Base-by-base conservation (phyloP, 768 basidiomycete genomes). In the Boletus pseudo-olivaceus region DNA sequence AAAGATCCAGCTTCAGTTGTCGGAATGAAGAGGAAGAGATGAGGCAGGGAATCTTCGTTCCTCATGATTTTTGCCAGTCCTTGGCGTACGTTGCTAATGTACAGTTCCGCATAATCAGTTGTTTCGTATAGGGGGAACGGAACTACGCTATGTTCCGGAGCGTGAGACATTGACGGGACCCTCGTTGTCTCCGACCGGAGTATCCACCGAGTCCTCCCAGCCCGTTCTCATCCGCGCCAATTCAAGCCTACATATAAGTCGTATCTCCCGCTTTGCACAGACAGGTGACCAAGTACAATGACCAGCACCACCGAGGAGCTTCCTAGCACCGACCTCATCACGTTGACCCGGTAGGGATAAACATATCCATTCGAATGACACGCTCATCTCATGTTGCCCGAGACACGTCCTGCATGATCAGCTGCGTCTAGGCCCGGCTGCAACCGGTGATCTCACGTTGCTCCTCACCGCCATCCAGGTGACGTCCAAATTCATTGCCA, bases 401-500 rank as follows among this genome's bases (percentile, higher is more conserved):
- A 93, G 92, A 53, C 93, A 97, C 78, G 90, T 98, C 69, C 81
- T 98, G 44, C 78, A 78, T 51, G 89, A 93, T 66, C 93, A 96
- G 72, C 73, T 90, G 60, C 85, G 87, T 53, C 77, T 95, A 29
- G 95, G 95, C 37, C 72, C 84, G 10, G 73, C 82, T 5, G 94
- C 94, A 7, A 93, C 92, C 1, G 96, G 97, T 55, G 97, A 98
- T 75, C 77, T 98, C 51, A 98, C 97, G 4, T 75, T 98, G 56
- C 82, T 99, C 53, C 81, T 99, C 60, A 96, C 88, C 56, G 96
- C 94, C 44, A 98, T 99, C 70, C 93, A 97, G 71, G 85, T 93
- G 59, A 92, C 92, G 32, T 93, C 90, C 76, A 94, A 93, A 74
- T 98, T 98, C 79, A 98, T 98, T 69, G 92, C 95, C 3, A 95